Base-by-base conservation (phyloP, 179 eudicot genomes). In the Beta corolliflora region DNA sequence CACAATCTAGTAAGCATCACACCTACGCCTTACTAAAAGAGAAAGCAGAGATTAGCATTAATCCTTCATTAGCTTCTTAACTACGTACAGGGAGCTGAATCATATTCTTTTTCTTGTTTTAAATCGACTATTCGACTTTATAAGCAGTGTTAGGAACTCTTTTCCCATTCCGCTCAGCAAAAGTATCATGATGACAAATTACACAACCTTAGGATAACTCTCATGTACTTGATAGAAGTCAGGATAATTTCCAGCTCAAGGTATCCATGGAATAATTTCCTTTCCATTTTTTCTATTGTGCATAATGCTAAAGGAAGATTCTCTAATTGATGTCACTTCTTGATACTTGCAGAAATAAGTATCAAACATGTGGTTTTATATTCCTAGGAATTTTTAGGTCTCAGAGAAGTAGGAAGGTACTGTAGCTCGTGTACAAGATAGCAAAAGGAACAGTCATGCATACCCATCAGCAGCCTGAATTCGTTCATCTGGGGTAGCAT, bases 381-480 rank as follows among this genome's bases (percentile, higher is more conserved):
- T 29, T 67, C 44, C 48, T 19, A 5, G 76, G 79, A 79, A 50
- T 13, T 55, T 78, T 61, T 59, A 59, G 13, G 71, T 54, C 41
- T 66, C 54, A 68, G 56, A 50, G 2, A 63, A 16, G 9, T 10
- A 29, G 54, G 48, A 77, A 29, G 67, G 65, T 54, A 9, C 25
- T 76, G 48, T n/a, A 66, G 41, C 55, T 31, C 60, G 56, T 29
- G 55, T 65, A 69, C 7, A 46, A 1, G 11, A 11, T 29, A 9
- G 63, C 16, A 78, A 31, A 31, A 55, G 45, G 69, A 54, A 70
- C 56, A 61, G 67, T n/a, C 53, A 53, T n/a, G 10, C 64, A 31
- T 92, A 93, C 97, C 97, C 95, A 58, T 90, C 90, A 73, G 91
- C 87, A 59, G 92, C 93, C 89, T 91, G 86, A 41, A 87, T 84